Percentiles rank a stretch among this genome's conserved stretches.
Evolutionary conservation across 2,329 filamentous ascomycete genomes (phyloP).

Genomic region (Diaporthe citrichinensis): DNA sequence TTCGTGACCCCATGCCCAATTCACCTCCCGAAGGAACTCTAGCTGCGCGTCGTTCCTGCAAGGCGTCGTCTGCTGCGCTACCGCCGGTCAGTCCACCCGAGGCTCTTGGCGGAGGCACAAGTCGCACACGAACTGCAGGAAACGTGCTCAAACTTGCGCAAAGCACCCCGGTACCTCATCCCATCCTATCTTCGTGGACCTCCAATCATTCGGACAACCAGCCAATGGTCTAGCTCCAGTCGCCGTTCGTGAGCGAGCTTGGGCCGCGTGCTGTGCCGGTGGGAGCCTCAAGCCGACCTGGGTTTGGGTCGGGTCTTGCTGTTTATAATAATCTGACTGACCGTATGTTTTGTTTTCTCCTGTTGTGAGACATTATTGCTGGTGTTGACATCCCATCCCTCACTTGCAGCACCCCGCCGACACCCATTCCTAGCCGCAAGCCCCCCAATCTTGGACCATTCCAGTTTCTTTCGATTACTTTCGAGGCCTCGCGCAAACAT

Average conservation of each 20-base stretch:
- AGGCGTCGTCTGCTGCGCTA: not conserved
- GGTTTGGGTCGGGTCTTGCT: too few species aligned
- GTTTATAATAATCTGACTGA: not conserved
- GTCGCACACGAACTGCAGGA: slow-evolving; percentile 21
- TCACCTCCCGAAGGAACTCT: not conserved
- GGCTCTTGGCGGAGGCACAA: slow-evolving; percentile 18
- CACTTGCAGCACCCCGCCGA: not conserved
- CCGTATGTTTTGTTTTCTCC: not conserved
- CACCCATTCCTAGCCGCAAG: not conserved
- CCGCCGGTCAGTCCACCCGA: slow-evolving; percentile 6
- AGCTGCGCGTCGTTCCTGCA: slow-evolving; percentile 4
- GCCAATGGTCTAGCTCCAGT: not conserved
- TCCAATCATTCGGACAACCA: not conserved
- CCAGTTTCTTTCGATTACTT: too few species aligned
- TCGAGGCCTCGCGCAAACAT: too few species aligned
- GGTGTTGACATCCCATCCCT: not conserved
- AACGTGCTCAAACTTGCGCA: slow-evolving; percentile 33
- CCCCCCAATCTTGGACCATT: not conserved
- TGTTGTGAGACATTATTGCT: not conserved
- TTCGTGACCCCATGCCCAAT: not conserved
- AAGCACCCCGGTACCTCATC: not conserved
- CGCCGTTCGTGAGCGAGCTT: not conserved
- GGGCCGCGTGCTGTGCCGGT: not conserved
- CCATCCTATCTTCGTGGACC: not conserved
- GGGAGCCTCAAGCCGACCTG: not conserved